These are phyloP conservation scores for Acarospora socialis DNA, from an alignment of 2,329 filamentous ascomycete species.

Conservation along the genomic window DNA sequence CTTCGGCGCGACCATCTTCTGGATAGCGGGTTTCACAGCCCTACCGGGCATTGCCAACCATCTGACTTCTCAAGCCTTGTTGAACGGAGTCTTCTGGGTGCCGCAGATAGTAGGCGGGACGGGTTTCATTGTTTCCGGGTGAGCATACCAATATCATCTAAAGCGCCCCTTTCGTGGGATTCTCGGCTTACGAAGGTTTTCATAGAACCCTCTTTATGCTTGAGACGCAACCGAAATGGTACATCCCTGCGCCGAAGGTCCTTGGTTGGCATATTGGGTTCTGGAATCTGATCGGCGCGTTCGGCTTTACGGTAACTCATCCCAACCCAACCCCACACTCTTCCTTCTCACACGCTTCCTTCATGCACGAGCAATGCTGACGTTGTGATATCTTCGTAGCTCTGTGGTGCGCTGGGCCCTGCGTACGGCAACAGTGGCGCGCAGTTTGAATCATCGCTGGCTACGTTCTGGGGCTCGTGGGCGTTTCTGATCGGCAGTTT, in stretches of 20 bases:
- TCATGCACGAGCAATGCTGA: conserved; percentile 2
- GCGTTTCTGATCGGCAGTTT: conserved; percentile 31
- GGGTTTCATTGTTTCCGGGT: conserved; percentile 45
- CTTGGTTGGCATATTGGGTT: conserved; percentile 52
- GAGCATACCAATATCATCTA: conserved; percentile 1
- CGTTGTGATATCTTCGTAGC: conserved; percentile 13
- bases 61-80: conserved; percentile 32
- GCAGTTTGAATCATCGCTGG: conserved; percentile 35
- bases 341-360: not conserved
- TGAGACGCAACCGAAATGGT: conserved; percentile 52
- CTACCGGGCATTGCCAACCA: conserved; percentile 41
- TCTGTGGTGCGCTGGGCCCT: conserved; percentile 44
- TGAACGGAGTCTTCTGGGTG: conserved; percentile 46
- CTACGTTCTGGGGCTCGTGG: conserved; percentile 30
- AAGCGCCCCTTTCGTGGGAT: too few relatives aligned
- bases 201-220: conserved; percentile 45
- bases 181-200: not conserved
- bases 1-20: conserved; percentile 47
- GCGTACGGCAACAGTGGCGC: conserved; percentile 28
- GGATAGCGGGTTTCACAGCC: conserved; percentile 47
- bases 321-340: not conserved
- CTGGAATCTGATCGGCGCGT: conserved; percentile 50
- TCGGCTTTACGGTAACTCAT: conserved; percentile 42
- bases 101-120: conserved; percentile 48
- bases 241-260: conserved; percentile 38